Evolutionary conservation across 2,329 filamentous ascomycete genomes (phyloP), one percentile per base, ranked within the genome.

Genomic region (Knoxdaviesia proteae): DNA sequence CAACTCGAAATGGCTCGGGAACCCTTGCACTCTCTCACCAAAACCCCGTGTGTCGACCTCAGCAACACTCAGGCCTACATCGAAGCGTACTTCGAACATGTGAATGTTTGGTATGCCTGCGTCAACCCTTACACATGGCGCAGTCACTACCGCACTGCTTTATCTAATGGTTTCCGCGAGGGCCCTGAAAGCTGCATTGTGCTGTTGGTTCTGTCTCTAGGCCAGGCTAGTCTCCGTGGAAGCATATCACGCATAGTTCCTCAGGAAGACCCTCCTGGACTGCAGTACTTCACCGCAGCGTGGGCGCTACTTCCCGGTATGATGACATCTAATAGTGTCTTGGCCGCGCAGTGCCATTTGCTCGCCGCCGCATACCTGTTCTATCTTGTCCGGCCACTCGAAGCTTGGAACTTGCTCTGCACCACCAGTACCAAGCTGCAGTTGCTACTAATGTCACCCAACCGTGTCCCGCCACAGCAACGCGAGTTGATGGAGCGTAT

Each of bases 101-200:
- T 86, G 46, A 88, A 88, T 49, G 69, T 86, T 3, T 88, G 83
- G 79, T 88, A 88, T 52, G 82, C 83, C 7, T 84, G 80, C 50
- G 80, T 90, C 34, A 87, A 86, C 54, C 82, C 82, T 1, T 82
- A 82, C 56, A 81, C 76, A 1, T 90, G 83, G 82, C 67, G 71
- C 37, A 74, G 68, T 46, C 78, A 84, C 54, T 87, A 87, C 54
- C 73, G 77, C 32, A 79, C 70, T 5, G 83, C 83, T 0, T 66
- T 86, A 6, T 79, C 79, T 3, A 79, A 79, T 49, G 77, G 79
- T 1, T 87, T 88, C 50, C 71, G 78, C 35, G 78, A 84, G 50
- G 82, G 83, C 1, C 75, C 81, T 0, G 82, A 88, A 53, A 87
- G 80, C 54, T 90, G 83, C 51, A 79, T 88, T 48, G 82, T 87